Evolutionary conservation across 805 yeast genomes (phyloP), one percentile per base, ranked within the genome.

Genomic region (Candida vaughaniae): DNA sequence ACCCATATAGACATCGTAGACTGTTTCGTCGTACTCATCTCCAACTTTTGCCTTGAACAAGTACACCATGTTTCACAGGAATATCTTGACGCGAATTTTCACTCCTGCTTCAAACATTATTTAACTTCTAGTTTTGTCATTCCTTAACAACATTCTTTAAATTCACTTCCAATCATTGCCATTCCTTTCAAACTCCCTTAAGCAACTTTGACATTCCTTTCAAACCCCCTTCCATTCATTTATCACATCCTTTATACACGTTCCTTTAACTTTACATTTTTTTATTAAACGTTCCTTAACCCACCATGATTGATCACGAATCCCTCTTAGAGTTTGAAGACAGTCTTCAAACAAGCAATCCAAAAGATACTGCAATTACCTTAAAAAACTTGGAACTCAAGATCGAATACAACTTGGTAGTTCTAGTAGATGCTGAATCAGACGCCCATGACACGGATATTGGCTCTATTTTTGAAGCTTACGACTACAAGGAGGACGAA

Each of bases 1-100:
- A 3, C 95, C 95, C 80, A 82, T 79, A 48, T 78, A 82, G 5
- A 82, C 55, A 18, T 52, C 47, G 26, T 69, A 63, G 16, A 43
- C 52, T 5, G 52, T 43, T 9, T 47, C 55, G 15, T 48, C 55
- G 4, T 56, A 58, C 15, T 45, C 51, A 12, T 41, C 45, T 2
- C 31, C 42, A n/a, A 41, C 43, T 18, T 42, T 48, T 1, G 55
- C 54, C 33, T 45, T 56, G 44, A 51, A 62, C 37, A 57, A 61
- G 44, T 49, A 62, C 3, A 62, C 67, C 69, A 62, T 62, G 12
- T 16, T 31, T n/a, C n/a, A n/a, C n/a, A n/a, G n/a, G n/a, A n/a
- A n/a, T 6, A 25, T 25, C 8, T 25, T 8, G 7, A 25, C n/a
- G n/a, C 29, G 29, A 25, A 25, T 8, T 25, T n/a, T 7, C 15